A percentile compares a stretch with the other conserved stretches of the same genome.
These are phyloP conservation scores for Thielaviopsis populi DNA, from an alignment of 2,329 filamentous ascomycete genomes.

Conservation along the genomic window DNA sequence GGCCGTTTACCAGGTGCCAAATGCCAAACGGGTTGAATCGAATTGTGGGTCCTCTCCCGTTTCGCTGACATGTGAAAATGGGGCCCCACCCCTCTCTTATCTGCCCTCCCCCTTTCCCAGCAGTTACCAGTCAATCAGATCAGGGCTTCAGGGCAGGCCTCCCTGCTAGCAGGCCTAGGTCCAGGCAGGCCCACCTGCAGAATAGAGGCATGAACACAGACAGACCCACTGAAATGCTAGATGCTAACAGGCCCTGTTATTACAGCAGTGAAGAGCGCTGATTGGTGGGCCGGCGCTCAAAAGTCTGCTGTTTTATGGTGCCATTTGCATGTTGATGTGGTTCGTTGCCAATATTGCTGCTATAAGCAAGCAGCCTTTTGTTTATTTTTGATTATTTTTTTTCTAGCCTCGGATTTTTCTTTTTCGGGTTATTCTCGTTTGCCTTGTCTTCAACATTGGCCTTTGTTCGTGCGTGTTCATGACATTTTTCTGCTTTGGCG, in stretches of 20 bases:
- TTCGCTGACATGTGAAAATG: conserved; percentile 16
- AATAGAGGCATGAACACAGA: background rate
- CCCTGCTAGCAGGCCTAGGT: too few species aligned
- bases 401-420: background rate
- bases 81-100: background rate
- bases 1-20: background rate
- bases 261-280: conserved; percentile 2
- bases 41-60: background rate
- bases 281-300: conserved; percentile 7
- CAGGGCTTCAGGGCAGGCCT: background rate
- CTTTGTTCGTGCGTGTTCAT: background rate
- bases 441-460: background rate
- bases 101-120: background rate
- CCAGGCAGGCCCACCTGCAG: conserved; percentile 5
- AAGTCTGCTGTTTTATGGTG: conserved; percentile 14
- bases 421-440: background rate
- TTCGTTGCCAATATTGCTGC: conserved; percentile 14
- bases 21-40: conserved; percentile 1
- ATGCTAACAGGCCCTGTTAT: background rate
- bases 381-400: background rate
- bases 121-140: background rate
- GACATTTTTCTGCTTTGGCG: background rate
- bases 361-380: background rate
- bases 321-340: conserved; percentile 12
- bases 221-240: background rate